Percentiles rank a stretch among this genome's conserved stretches.
phyloP scores from a whole-genome alignment of 148 eudicot genomes.

The Chenopodium quinoa region DNA sequence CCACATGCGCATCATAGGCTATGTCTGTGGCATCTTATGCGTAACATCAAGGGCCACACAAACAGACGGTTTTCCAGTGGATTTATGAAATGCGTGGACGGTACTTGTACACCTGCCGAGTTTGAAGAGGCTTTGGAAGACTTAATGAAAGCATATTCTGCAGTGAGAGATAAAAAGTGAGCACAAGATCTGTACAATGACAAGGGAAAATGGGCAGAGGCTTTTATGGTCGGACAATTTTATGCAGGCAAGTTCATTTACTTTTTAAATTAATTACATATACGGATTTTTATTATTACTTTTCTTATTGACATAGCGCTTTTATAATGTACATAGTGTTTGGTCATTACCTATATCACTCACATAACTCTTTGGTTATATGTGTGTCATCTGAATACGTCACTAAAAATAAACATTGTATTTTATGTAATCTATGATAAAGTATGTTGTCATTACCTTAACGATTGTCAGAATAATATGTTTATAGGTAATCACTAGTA shows the following conservation, averaged over 20 bases:
- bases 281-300: too few species aligned
- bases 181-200: neutral
- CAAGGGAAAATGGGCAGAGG: neutral
- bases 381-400: too few species aligned
- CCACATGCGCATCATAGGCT: neutral
- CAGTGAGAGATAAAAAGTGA: neutral
- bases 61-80: neutral
- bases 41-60: neutral
- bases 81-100: constrained; percentile 12
- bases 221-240: neutral
- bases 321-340: too few species aligned
- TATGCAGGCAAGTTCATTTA: neutral
- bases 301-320: too few species aligned
- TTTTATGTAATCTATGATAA: too few species aligned
- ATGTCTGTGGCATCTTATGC: neutral
- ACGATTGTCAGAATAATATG: too few species aligned
- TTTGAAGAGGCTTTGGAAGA: constrained; percentile 3
- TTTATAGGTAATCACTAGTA: too few species aligned
- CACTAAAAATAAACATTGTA: too few species aligned
- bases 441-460: too few species aligned
- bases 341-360: too few species aligned
- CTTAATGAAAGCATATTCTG: neutral
- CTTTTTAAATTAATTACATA: too few species aligned
- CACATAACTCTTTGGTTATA: too few species aligned
- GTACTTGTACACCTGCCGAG: neutral